Base-by-base conservation (phyloP, 2,329 filamentous ascomycete species). In the Verticillium alfalfae region DNA sequence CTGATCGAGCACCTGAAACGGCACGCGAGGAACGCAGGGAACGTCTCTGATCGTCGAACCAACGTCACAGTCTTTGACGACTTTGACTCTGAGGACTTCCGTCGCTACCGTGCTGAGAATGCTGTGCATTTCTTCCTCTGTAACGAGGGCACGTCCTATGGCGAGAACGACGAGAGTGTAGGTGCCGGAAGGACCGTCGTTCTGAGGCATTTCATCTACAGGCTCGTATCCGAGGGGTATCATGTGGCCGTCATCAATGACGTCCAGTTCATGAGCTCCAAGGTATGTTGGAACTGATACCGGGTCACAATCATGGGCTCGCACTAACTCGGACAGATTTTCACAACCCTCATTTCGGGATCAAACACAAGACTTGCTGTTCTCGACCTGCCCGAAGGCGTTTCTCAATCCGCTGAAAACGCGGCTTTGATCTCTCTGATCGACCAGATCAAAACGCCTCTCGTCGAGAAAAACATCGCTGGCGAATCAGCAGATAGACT, bases 61-160 rank as follows among this genome's bases (percentile, higher is more conserved):
- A 38, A 2, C n/a, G 73, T 84, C 52, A 75, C 62, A 57, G 68
- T 75, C 1, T 86, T 86, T 66, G 65, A 77, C 6, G 81, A 79
- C 1, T 68, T 83, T 15, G 71, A 78, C 13, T 80, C 81, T 49
- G 58, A 71, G 0, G 75, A 75, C 0, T 92, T 91, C 66, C 63
- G 71, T 5, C 67, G 78, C 1, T 90, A 91, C 67, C 74, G 90
- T 1, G 65, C 75, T 2, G 68, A 70, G 1, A 79, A 81, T 31
- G 81, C 84, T 0, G 76, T 87, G 3, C 87, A 90, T 68, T 91
- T 92, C 66, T 74, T 92, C 59, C 83, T 93, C 77, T 85, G 83
- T 59, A 87, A 90, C 66, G 87, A 91, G 70, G 88, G 87, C 6
- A 61, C 64, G n/a, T 62, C 18, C 67, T 73, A 56, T 64, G 37